Percentiles rank a stretch among this genome's conserved stretches.
Conservation (phyloP, 2,329 filamentous ascomycete genomes). For the Alternaria arborescens region DNA sequence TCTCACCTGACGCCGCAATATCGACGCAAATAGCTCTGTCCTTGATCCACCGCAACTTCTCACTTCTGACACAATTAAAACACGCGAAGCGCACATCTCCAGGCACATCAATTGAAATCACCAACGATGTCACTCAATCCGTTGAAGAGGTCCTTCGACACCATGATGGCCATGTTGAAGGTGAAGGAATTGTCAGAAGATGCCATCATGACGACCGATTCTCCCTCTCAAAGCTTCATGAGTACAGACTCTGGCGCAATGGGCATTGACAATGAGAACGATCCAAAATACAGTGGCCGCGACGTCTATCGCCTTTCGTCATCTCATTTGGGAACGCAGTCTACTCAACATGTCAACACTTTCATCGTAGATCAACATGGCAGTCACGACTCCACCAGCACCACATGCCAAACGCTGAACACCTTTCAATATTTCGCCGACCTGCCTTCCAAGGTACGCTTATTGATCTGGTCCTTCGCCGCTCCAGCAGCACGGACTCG, state of each 20-base stretch:
- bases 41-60: background rate
- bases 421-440: constrained; percentile 5
- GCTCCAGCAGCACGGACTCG: constrained; percentile 18
- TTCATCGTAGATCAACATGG: background rate
- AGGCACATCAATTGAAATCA: background rate
- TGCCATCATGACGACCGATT: constrained; percentile 3
- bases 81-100: background rate
- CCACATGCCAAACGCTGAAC: background rate
- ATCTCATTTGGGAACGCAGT: background rate
- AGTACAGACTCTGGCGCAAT: background rate
- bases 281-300: background rate
- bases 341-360: background rate
- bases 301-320: background rate
- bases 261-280: background rate
- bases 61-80: background rate
- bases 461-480: constrained; percentile 15
- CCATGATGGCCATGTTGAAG: background rate
- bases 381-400: background rate
- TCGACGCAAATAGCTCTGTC: background rate
- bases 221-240: background rate
- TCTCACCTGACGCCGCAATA: background rate
- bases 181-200: background rate
- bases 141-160: background rate
- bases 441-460: constrained; percentile 7
- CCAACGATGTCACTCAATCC: background rate